phyloP scores from a whole-genome alignment of 164 flowering plant species.

The Annona cherimola region DNA sequence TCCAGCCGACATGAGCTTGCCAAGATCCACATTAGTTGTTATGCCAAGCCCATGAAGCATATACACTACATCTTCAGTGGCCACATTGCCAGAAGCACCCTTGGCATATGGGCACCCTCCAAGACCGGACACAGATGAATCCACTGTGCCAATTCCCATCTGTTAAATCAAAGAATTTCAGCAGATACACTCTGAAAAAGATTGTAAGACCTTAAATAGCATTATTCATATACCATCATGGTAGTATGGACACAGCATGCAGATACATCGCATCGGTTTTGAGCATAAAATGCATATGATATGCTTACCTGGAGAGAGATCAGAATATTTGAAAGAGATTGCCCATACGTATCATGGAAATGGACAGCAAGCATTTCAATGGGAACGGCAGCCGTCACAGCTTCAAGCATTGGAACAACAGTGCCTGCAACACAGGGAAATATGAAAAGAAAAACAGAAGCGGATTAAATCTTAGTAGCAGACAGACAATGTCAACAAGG shows the following conservation, averaged over 20 bases:
- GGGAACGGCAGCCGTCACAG: constrained; percentile 90
- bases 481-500: background rate
- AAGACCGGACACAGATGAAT: constrained; percentile 84
- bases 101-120: constrained; percentile 99
- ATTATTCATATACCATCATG: no score
- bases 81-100: constrained; percentile 98
- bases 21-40: constrained; percentile 80
- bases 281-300: no score
- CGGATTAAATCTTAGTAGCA: background rate
- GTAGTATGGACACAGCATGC: no score
- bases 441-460: constrained; percentile 1
- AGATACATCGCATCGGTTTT: no score
- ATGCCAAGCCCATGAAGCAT: constrained; percentile 90
- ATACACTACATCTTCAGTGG: constrained; percentile 95
- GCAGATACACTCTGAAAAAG: no score
- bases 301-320: constrained; percentile 75
- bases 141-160: constrained; percentile 93
- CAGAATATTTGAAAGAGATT: constrained; percentile 88
- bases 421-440: constrained; percentile 38
- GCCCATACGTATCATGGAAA: constrained; percentile 99
- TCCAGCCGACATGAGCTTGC: constrained; percentile 74
- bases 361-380: constrained; percentile 90
- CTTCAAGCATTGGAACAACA: constrained; percentile 91
- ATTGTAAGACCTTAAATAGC: no score
- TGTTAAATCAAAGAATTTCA: constrained; percentile 18